phyloP scores from a whole-genome alignment of 2,329 filamentous ascomycete species.

The Pseudogymnoascus sp. region DNA sequence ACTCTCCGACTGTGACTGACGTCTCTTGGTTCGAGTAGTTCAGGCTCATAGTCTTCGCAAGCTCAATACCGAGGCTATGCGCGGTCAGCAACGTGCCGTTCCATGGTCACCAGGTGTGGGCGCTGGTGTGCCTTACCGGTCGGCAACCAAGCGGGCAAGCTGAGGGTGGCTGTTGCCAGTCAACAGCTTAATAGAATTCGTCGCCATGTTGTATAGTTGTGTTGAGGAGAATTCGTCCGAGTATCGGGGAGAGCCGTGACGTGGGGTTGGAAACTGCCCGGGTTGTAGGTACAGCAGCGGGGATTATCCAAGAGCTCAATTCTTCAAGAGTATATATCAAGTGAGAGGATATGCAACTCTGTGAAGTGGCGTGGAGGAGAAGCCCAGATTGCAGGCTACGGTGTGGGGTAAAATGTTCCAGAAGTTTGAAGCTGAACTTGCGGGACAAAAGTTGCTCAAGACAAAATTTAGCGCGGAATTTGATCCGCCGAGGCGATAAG shows the following conservation, averaged over 20 bases:
- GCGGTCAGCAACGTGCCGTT: constrained; percentile 11
- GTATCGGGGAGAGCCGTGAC: constrained; percentile 1
- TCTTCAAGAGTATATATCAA: background rate
- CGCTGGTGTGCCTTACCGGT: constrained; percentile 38
- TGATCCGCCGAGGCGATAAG: constrained; percentile 6
- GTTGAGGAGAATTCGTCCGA: background rate
- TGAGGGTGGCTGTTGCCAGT: constrained; percentile 69
- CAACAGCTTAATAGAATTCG: constrained; percentile 66
- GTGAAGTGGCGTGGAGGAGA: constrained; percentile 1
- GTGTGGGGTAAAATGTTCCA: constrained; percentile 8
- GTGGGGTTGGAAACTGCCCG: constrained; percentile 1
- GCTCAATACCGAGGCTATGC: constrained; percentile 62
- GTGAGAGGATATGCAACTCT: background rate
- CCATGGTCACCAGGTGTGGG: background rate
- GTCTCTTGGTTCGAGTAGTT: constrained; percentile 85
- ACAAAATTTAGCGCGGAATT: constrained; percentile 8
- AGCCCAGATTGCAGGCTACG: background rate
- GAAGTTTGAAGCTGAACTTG: constrained; percentile 7
- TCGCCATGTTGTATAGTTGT: constrained; percentile 43
- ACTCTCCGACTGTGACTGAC: constrained; percentile 90
- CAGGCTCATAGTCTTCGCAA: constrained; percentile 70
- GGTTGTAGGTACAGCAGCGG: background rate
- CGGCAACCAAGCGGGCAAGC: constrained; percentile 60
- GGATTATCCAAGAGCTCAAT: constrained; percentile 1
- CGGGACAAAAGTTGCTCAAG: constrained; percentile 7